A percentile compares a stretch with the other conserved stretches of the same genome.
Evolutionary conservation across 768 basidiomycete genomes (phyloP).

Genomic region (Boletus rubroflammeus): DNA sequence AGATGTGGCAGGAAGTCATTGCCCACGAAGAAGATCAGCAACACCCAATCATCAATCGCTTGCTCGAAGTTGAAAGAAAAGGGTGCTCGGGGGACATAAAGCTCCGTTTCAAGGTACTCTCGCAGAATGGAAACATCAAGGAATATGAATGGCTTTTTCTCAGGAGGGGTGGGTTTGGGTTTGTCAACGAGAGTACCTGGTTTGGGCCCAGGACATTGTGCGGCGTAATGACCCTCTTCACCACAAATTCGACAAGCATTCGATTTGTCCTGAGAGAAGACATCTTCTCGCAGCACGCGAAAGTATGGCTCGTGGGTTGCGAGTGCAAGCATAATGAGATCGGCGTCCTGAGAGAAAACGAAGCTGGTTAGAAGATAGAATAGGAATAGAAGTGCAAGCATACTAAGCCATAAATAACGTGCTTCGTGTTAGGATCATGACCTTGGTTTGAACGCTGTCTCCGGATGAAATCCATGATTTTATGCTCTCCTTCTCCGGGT

Average conservation of each 20-base stretch:
- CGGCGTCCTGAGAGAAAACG: constrained; percentile 69
- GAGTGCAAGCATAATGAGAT: constrained; percentile 97
- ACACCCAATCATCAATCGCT: constrained; percentile 99
- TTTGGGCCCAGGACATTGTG: constrained; percentile 85
- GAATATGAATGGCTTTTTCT: constrained; percentile 96
- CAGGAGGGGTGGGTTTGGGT: constrained; percentile 48
- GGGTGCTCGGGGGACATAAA: constrained; percentile 69
- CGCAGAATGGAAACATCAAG: constrained; percentile 94
- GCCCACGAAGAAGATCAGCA: constrained; percentile 99
- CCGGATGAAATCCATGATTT: constrained; percentile 98
- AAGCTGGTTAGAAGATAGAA: constrained; percentile 7
- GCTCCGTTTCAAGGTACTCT: constrained; percentile 97
- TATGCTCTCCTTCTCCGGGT: constrained; percentile 98
- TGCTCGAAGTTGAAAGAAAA: constrained; percentile 93
- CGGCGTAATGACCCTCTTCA: constrained; percentile 91
- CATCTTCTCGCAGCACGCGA: constrained; percentile 95
- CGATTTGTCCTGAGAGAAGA: constrained; percentile 82
- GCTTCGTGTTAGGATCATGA: constrained; percentile 93
- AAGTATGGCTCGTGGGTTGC: constrained; percentile 99
- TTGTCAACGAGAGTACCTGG: constrained; percentile 47
- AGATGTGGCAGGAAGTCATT: constrained; percentile 98
- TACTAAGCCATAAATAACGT: constrained; percentile 97
- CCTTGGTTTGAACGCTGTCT: constrained; percentile 81
- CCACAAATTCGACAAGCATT: constrained; percentile 90
- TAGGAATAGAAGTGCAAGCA: constrained; percentile 22